Evolutionary conservation across 148 eudicot genomes (phyloP).

Genomic region (Persicaria tinctoria): DNA sequence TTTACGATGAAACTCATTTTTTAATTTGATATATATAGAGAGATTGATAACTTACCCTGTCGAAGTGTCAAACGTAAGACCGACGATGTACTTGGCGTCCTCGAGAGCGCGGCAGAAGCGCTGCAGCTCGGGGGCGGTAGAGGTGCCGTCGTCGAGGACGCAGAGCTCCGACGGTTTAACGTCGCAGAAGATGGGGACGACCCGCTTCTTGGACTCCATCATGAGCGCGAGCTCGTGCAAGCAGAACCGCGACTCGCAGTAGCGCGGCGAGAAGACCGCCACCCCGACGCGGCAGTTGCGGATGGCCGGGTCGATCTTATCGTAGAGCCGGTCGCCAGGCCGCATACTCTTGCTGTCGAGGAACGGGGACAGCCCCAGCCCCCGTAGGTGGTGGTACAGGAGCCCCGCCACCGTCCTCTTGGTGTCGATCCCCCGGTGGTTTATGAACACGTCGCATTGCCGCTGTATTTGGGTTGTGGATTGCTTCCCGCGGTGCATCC

Average conservation of each 20-base stretch:
- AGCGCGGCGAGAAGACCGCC: constrained; percentile 53
- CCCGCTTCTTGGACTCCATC: constrained; percentile 39
- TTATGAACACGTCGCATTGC: constrained; percentile 52
- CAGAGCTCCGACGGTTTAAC: constrained; percentile 63
- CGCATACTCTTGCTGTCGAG: constrained; percentile 60
- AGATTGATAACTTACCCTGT: constrained; percentile 30
- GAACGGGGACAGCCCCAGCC: constrained; percentile 37
- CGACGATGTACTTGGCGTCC: constrained; percentile 49
- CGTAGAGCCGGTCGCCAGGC: constrained; percentile 52
- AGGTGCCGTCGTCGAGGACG: constrained; percentile 24
- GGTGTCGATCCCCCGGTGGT: constrained; percentile 59
- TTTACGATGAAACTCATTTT: too few species aligned
- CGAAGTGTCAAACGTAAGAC: constrained; percentile 45
- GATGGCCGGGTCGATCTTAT: constrained; percentile 36
- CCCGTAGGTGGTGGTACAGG: constrained; percentile 31
- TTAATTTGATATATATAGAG: too few species aligned
- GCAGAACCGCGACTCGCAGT: constrained; percentile 59
- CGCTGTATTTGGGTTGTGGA: neutral
- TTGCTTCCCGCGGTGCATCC: too few species aligned
- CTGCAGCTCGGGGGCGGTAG: constrained; percentile 22
- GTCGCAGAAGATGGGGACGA: constrained; percentile 58
- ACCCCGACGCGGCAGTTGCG: constrained; percentile 35
- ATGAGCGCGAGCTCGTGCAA: constrained; percentile 57
- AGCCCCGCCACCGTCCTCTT: constrained; percentile 51
- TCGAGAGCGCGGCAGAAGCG: constrained; percentile 41